Conservation (phyloP, 768 basidiomycete genomes). For the Phallus indusiatus region DNA sequence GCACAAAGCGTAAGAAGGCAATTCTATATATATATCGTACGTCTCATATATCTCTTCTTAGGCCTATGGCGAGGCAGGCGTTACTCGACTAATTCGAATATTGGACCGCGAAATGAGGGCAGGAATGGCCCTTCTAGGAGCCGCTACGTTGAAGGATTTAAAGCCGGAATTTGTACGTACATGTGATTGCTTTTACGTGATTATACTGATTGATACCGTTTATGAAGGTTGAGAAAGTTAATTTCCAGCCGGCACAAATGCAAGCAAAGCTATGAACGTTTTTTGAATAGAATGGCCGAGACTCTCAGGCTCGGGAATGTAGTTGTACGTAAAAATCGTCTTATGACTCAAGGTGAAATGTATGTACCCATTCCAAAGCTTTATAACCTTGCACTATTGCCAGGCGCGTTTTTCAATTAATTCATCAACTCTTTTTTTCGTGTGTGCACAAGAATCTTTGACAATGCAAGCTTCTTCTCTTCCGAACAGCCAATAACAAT, state of each 20-base stretch:
- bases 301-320: too few relatives aligned
- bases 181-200: background rate
- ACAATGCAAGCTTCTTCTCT: too few relatives aligned
- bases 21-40: background rate
- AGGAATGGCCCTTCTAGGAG: conserved; percentile 71
- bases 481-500: too few relatives aligned
- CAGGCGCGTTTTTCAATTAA: too few relatives aligned
- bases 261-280: background rate
- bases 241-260: conserved; percentile 45
- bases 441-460: too few relatives aligned
- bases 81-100: conserved; percentile 54
- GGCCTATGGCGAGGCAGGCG: conserved; percentile 71
- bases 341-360: too few relatives aligned
- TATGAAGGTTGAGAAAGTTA: conserved; percentile 36
- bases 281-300: too few relatives aligned
- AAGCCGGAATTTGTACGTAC: conserved; percentile 61
- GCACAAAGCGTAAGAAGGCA: conserved; percentile 58
- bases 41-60: conserved; percentile 19
- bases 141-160: conserved; percentile 51
- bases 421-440: too few relatives aligned
- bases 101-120: conserved; percentile 69
- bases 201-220: background rate
- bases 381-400: too few relatives aligned
- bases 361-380: too few relatives aligned
- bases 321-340: too few relatives aligned